These are phyloP conservation scores for Aspergillus sp. DNA, from an alignment of 2,329 filamentous ascomycete genomes.

Conservation along the genomic window DNA sequence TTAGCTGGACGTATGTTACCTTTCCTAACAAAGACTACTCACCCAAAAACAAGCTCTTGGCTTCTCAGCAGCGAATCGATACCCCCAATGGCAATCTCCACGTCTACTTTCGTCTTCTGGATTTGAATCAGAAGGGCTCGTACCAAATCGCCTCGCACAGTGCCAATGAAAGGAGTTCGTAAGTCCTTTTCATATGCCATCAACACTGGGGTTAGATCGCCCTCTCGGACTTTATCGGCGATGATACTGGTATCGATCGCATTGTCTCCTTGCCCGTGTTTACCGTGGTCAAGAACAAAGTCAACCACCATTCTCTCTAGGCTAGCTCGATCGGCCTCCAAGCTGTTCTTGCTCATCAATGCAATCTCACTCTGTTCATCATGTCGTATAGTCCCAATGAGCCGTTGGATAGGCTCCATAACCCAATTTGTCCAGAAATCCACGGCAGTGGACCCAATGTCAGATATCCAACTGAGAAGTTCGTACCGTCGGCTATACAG, in stretches of 20 bases:
- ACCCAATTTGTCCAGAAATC: conserved; percentile 99
- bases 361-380: conserved; percentile 91
- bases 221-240: conserved; percentile 76
- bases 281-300: conserved; percentile 81
- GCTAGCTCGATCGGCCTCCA: conserved; percentile 85
- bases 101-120: conserved; percentile 97
- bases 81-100: conserved; percentile 92
- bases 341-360: conserved; percentile 90
- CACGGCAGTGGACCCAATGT: conserved; percentile 72
- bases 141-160: conserved; percentile 80
- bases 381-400: conserved; percentile 89
- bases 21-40: conserved; percentile 13
- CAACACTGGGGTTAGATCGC: conserved; percentile 88
- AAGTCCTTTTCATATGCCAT: conserved; percentile 89
- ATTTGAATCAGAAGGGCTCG: conserved; percentile 92
- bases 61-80: conserved; percentile 94
- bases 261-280: conserved; percentile 45
- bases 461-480: conserved; percentile 74
- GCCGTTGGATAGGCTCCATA: conserved; percentile 74
- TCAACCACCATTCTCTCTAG: conserved; percentile 98
- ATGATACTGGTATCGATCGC: conserved; percentile 68
- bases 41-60: conserved; percentile 90
- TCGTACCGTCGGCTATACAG: conserved; percentile 71
- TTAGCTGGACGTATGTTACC: conserved; percentile 10
- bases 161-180: conserved; percentile 74